Base-by-base conservation (phyloP, 768 basidiomycete species). In the Hypsizygus marmoreus region DNA sequence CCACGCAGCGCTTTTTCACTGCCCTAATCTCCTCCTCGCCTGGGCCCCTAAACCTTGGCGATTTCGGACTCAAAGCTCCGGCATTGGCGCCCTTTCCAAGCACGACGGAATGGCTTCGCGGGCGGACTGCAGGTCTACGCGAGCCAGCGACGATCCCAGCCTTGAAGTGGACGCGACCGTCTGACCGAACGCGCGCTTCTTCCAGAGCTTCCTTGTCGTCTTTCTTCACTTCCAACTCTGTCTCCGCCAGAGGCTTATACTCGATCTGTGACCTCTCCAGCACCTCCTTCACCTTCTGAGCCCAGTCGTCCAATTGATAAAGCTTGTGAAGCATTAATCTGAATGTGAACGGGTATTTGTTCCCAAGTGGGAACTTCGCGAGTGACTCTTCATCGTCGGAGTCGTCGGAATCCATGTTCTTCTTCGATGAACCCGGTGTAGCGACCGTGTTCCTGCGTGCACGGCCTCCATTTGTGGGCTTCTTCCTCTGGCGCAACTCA, bases 281-380 rank as follows among this genome's bases (percentile, higher is more conserved):
- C 16, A 76, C 71, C 17, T 72, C 71, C 58, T 74, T 76, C 41
- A 83, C 75, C 59, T 77, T 80, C 51, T 69, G 67, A 1, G 65
- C 71, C 80, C 82, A 86, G 43, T 83, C 81, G 16, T 79, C 77
- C 42, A 77, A 62, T 43, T 75, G 70, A 61, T 86, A 86, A 9
- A 85, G 68, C 59, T 81, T 79, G 66, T 86, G 80, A 45, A 84
- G 60, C 81, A 83, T 85, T 55, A 80, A 69, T 55, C 76, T 79
- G 71, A 85, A 86, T 25, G 79, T 84, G 65, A 86, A 86, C 13
- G 71, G 71, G 54, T 77, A 80, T 40, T 67, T 64, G 50, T 64
- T 69, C n/a, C 58, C 65, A 4, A 75, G 58, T 4, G 76, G 76
- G 47, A 82, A 81, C 28, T 67, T 66, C 2, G 65, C 67, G 9